Percentiles rank a stretch among this genome's conserved stretches.
These are phyloP conservation scores for Hortaea werneckii DNA, from an alignment of 2,329 filamentous ascomycete species.

Conservation along the genomic window DNA sequence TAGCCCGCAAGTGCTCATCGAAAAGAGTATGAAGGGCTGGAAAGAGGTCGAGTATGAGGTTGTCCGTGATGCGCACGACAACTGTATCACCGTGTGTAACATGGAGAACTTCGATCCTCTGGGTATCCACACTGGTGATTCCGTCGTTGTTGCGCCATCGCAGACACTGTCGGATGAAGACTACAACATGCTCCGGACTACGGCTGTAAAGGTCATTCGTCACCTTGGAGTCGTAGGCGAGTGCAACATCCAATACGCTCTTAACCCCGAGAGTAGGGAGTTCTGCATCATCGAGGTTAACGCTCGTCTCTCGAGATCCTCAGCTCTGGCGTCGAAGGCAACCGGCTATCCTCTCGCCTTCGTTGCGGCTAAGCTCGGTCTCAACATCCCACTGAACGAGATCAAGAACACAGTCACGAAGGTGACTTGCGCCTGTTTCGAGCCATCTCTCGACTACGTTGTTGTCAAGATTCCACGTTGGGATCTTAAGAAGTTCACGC, in stretches of 20 bases:
- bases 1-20: constrained; percentile 90
- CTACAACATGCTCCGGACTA: constrained; percentile 98
- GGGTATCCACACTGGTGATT: constrained; percentile 95
- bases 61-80: constrained; percentile 87
- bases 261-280: constrained; percentile 89
- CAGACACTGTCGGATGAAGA: constrained; percentile 96
- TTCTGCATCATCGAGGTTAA: constrained; percentile 99
- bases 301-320: constrained; percentile 87
- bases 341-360: constrained; percentile 95
- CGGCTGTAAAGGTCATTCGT: constrained; percentile 91
- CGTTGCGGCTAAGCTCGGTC: constrained; percentile 90
- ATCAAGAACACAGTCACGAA: constrained; percentile 95
- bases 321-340: constrained; percentile 89
- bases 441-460: constrained; percentile 94
- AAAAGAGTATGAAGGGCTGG: constrained; percentile 99
- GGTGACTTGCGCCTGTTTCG: constrained; percentile 93
- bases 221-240: constrained; percentile 96
- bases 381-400: constrained; percentile 90
- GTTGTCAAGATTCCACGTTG: constrained; percentile 98
- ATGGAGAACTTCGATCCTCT: constrained; percentile 99
- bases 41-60: constrained; percentile 99
- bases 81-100: constrained; percentile 99
- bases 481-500: constrained; percentile 98
- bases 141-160: constrained; percentile 93
- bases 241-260: constrained; percentile 96